Percentiles rank a stretch among this genome's conserved stretches.
Conservation (phyloP, 208 protist genomes). For the Wallacemonas rigidus region DNA sequence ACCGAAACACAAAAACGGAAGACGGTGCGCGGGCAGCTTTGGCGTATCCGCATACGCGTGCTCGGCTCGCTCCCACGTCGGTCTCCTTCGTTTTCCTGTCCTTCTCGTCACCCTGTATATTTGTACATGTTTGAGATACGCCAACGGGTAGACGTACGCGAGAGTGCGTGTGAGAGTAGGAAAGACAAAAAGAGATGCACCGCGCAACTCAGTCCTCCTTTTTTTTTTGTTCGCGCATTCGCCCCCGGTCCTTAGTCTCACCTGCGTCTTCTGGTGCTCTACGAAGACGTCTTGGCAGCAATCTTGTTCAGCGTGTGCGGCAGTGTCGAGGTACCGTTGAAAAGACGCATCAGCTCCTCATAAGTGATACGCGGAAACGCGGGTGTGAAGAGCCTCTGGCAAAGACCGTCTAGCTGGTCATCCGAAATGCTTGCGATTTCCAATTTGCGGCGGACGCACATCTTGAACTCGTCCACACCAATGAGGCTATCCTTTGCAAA, state of each 20-base stretch:
- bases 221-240: neutral
- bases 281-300: conserved; percentile 41
- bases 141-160: no score
- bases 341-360: conserved; percentile 82
- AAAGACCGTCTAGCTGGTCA: conserved; percentile 76
- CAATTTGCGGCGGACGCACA: conserved; percentile 78
- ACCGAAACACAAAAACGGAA: no score
- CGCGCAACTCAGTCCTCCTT: neutral
- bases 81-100: no score
- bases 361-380: conserved; percentile 65
- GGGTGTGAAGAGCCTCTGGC: conserved; percentile 68
- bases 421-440: conserved; percentile 59
- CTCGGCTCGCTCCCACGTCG: no score
- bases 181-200: neutral
- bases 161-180: no score
- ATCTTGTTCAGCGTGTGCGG: conserved; percentile 74
- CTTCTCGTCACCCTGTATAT: no score
- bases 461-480: conserved; percentile 83
- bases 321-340: conserved; percentile 89
- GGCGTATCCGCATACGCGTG: no score
- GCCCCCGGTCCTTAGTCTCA: neutral
- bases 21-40: no score
- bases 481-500: conserved; percentile 85
- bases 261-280: conserved; percentile 10
- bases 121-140: no score